Base-by-base conservation (phyloP, 2,329 filamentous ascomycete species). In the Emmonsia crescens region DNA sequence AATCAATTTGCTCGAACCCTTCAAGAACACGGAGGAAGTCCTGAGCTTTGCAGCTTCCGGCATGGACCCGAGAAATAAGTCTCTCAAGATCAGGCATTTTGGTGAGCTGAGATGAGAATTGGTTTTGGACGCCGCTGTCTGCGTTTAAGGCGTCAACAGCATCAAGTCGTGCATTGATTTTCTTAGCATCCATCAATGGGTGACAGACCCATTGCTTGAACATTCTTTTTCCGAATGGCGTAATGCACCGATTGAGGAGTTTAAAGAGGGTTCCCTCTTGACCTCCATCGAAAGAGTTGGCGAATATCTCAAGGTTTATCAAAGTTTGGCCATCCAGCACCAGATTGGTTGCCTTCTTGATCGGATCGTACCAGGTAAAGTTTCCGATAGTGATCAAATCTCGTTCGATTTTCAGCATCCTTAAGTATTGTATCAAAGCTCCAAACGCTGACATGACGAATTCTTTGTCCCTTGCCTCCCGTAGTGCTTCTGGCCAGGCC, bases 121-220 rank as follows among this genome's bases (percentile, higher is more conserved):
- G 87, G 67, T 96, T 91, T 60, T 90, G 89, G 33, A 96, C 80
- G 29, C 82, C 85, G 0, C 83, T 82, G 71, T 97, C 91, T 0
- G 88, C 87, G 68, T 96, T 96, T 49, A 99, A 79, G 69, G 93
- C 86, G 69, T 97, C 94, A 4, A 99, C 91, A 5, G 94, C 94
- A 76, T 99, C 92, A 12, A 99, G 80, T 5, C 94, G 85, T 66
- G 95, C 91, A 69, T 97, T 96, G 78, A 99, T 96, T 71, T 89
- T 91, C 44, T 81, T 78, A 5, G 89, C 86, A 74, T 96, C 89
- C 72, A 91, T 91, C 16, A 99, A 80, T 2, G 94, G 94, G 74
- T 99, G 94, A 69, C 93, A 97, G 2, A 99, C 88, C 94, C 94
- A 99, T 73, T 96, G 91, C 60, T 92, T 88, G 74, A 99, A 91